Conservation (phyloP, 73 alveolate genomes). For the Uronychia binucleata region DNA sequence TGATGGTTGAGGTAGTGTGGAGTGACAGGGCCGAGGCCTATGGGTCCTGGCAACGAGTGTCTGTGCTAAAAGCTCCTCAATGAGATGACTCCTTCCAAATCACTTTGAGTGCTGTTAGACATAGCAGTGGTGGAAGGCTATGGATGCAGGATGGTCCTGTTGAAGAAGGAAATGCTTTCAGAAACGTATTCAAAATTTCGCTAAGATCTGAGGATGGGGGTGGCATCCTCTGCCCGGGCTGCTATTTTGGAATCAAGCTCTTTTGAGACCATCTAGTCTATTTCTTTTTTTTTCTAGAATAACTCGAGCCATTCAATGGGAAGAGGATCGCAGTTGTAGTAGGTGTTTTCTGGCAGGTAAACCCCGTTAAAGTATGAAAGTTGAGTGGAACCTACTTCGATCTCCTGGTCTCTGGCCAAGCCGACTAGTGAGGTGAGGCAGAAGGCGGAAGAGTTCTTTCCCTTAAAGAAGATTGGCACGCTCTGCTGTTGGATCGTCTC, state of each 20-base stretch:
- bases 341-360: constrained; percentile 23
- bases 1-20: no score
- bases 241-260: background rate
- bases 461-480: background rate
- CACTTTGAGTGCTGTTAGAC: no score
- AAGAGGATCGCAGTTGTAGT: constrained; percentile 30
- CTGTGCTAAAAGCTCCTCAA: no score
- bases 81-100: no score
- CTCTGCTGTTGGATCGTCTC: background rate
- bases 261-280: background rate
- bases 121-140: background rate
- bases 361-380: constrained; percentile 11
- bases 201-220: background rate
- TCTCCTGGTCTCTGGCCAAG: constrained; percentile 7
- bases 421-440: constrained; percentile 24
- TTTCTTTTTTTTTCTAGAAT: background rate
- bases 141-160: background rate
- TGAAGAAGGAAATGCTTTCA: background rate
- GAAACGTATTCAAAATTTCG: background rate
- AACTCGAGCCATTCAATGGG: constrained; percentile 44
- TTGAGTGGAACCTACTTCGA: constrained; percentile 11
- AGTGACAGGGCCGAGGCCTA: no score
- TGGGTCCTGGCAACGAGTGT: no score
- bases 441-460: background rate
- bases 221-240: background rate